Conservation (phyloP, 1,139 yeast genomes). For the Chernovozyma aurita region DNA sequence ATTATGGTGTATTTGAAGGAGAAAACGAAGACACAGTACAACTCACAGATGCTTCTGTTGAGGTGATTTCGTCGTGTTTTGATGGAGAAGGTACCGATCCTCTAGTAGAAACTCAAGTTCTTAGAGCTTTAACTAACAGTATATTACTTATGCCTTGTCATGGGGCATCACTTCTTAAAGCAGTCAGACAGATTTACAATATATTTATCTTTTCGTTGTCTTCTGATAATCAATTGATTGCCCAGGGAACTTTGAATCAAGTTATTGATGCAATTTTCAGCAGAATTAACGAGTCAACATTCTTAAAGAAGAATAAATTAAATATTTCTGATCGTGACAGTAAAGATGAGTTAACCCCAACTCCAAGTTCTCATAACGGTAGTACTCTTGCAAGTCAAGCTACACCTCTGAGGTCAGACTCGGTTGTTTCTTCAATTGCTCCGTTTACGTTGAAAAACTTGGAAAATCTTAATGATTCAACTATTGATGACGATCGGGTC, state of each 20-base stretch:
- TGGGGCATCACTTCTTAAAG: slow-evolving; percentile 83
- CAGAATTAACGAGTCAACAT: slow-evolving; percentile 46
- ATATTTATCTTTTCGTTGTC: slow-evolving; percentile 82
- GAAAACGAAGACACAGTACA: slow-evolving; percentile 43
- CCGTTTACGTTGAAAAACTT: slow-evolving; percentile 56
- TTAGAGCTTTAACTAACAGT: slow-evolving; percentile 86
- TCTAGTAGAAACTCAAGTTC: slow-evolving; percentile 84
- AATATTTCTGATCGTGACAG: slow-evolving; percentile 8
- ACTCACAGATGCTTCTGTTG: slow-evolving; percentile 79
- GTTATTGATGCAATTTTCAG: slow-evolving; percentile 83
- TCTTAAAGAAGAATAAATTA: slow-evolving; percentile 12
- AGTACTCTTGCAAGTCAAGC: slow-evolving; percentile 14
- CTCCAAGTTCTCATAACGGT: slow-evolving; percentile 4
- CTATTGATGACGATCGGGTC: slow-evolving; percentile 45
- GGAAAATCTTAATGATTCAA: slow-evolving; percentile 51
- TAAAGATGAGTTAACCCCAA: slow-evolving; percentile 5
- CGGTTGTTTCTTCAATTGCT: not conserved
- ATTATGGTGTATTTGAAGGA: slow-evolving; percentile 38
- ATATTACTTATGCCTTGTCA: slow-evolving; percentile 82
- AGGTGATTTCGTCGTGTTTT: slow-evolving; percentile 79
- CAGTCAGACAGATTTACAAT: slow-evolving; percentile 89
- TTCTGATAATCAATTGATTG: slow-evolving; percentile 84
- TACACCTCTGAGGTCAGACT: slow-evolving; percentile 10
- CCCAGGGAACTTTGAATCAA: slow-evolving; percentile 93
- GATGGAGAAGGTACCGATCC: slow-evolving; percentile 92